Evolutionary conservation across 139 green algal genomes (phyloP).

Genomic region (Desmodesmus armatus): DNA sequence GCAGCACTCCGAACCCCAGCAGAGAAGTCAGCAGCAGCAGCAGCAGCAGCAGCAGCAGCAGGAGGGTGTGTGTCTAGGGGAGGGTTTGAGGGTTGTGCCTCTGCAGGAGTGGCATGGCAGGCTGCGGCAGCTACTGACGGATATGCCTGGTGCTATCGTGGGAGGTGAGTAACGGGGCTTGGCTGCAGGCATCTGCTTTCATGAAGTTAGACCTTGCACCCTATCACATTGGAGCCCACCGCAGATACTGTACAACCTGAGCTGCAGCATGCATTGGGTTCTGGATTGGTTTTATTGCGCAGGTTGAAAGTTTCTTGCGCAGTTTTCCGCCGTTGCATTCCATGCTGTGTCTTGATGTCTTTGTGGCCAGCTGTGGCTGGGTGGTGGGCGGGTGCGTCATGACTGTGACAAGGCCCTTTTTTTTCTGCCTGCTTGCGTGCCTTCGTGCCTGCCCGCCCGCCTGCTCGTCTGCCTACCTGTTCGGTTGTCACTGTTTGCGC

Average conservation of each 20-base stretch:
- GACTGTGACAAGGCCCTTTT: no score
- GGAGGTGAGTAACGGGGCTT: conserved; percentile 31
- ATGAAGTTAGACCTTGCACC: neutral
- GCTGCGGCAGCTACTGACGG: conserved; percentile 20
- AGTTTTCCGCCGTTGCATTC: neutral
- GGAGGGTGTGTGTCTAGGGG: neutral
- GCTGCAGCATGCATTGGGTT: no score
- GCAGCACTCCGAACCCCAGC: conserved; percentile 2
- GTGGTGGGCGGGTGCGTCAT: neutral
- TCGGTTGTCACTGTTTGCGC: neutral
- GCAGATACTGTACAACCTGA: no score
- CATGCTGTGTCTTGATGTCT: neutral
- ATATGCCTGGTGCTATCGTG: conserved; percentile 23
- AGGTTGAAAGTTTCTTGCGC: neutral
- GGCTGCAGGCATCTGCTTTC: neutral
- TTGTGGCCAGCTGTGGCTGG: neutral
- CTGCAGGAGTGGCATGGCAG: conserved; percentile 18
- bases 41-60: conserved; percentile 10
- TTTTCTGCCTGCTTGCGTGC: no score
- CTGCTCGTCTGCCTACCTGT: neutral
- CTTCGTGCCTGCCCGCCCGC: neutral
- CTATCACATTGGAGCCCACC: no score
- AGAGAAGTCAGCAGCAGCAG: conserved; percentile 13
- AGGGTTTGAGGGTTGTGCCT: conserved; percentile 11
- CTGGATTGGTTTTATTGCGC: no score